A percentile compares a stretch with the other conserved stretches of the same genome.
These are phyloP conservation scores for Styphnolobium japonicum DNA, from an alignment of 306 rosid species.

Conservation along the genomic window DNA sequence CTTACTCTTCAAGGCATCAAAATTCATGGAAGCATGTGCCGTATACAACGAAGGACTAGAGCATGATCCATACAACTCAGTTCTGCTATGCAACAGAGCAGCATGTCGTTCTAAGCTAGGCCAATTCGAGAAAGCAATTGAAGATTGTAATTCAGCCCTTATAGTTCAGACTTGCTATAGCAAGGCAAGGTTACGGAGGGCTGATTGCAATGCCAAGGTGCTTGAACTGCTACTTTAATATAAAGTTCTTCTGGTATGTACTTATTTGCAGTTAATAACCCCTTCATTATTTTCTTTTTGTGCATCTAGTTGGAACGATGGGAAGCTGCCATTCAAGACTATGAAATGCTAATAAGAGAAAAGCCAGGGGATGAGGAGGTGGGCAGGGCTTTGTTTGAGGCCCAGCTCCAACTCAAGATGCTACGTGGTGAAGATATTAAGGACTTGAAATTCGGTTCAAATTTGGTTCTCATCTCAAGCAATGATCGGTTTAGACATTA, in stretches of 20 bases:
- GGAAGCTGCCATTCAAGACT: constrained; percentile 85
- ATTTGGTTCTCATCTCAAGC: constrained; percentile 62
- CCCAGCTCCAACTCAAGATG: constrained; percentile 61
- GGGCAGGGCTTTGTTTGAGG: constrained; percentile 79
- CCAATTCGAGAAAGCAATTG: constrained; percentile 85
- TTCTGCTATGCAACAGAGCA: constrained; percentile 84
- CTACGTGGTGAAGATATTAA: constrained; percentile 59
- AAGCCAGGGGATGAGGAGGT: constrained; percentile 85
- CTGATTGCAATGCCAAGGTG: constrained; percentile 83
- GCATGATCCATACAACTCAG: constrained; percentile 69
- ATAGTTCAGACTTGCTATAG: constrained; percentile 59
- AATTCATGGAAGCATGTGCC: constrained; percentile 59
- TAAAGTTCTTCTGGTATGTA: neutral
- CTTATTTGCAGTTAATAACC: neutral
- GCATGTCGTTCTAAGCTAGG: constrained; percentile 85
- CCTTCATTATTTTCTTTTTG: neutral
- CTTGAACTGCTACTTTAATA: neutral
- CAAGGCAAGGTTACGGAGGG: constrained; percentile 87
- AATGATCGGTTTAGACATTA: constrained; percentile 76
- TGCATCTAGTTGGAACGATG: constrained; percentile 70
- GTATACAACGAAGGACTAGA: constrained; percentile 83
- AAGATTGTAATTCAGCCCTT: constrained; percentile 86
- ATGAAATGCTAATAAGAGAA: constrained; percentile 72
- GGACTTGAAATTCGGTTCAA: constrained; percentile 74
- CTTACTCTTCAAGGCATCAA: constrained; percentile 72